These are phyloP conservation scores for Fusarium sambucinum DNA, from an alignment of 2,329 filamentous ascomycete species.

Conservation along the genomic window DNA sequence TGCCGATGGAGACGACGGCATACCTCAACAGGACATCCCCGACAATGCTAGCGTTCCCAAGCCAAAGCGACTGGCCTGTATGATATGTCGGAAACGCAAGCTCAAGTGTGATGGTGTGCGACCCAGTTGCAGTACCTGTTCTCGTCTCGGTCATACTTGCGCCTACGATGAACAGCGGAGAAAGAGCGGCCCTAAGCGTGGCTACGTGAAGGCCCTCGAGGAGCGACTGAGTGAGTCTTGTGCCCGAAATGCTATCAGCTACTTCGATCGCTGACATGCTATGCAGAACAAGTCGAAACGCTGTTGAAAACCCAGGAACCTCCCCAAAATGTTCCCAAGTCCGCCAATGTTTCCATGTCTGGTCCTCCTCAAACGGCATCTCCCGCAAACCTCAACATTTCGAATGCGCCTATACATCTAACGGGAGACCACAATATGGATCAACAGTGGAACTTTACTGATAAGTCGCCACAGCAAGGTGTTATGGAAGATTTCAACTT, in stretches of 20 bases:
- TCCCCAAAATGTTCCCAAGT: slow-evolving; percentile 49
- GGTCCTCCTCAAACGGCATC: slow-evolving; percentile 50
- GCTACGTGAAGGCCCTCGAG: slow-evolving; percentile 94
- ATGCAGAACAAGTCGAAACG: slow-evolving; percentile 89
- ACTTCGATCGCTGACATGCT: slow-evolving; percentile 36
- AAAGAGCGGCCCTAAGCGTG: slow-evolving; percentile 94
- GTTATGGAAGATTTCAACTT: slow-evolving; percentile 71
- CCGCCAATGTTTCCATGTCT: slow-evolving; percentile 47
- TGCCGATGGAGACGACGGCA: slow-evolving; percentile 51
- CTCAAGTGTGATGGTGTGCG: slow-evolving; percentile 87
- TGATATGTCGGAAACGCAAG: slow-evolving; percentile 93
- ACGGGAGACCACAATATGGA: slow-evolving; percentile 61
- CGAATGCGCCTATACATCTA: slow-evolving; percentile 62
- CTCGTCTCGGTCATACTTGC: slow-evolving; percentile 86
- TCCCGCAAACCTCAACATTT: slow-evolving; percentile 50
- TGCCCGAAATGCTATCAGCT: slow-evolving; percentile 3
- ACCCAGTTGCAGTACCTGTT: slow-evolving; percentile 89
- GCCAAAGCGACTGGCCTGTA: slow-evolving; percentile 94
- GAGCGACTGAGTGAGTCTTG: slow-evolving; percentile 82
- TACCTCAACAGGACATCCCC: slow-evolving; percentile 56
- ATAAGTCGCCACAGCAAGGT: slow-evolving; percentile 64
- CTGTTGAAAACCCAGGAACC: slow-evolving; percentile 84
- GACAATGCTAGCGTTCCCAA: slow-evolving; percentile 74
- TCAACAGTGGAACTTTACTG: slow-evolving; percentile 66
- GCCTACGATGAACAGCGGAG: slow-evolving; percentile 92